Evolutionary conservation across 1,284 basidiomycete species (phyloP), one percentile per base, ranked within the genome.

Genomic region (Heterobasidion annosum): DNA sequence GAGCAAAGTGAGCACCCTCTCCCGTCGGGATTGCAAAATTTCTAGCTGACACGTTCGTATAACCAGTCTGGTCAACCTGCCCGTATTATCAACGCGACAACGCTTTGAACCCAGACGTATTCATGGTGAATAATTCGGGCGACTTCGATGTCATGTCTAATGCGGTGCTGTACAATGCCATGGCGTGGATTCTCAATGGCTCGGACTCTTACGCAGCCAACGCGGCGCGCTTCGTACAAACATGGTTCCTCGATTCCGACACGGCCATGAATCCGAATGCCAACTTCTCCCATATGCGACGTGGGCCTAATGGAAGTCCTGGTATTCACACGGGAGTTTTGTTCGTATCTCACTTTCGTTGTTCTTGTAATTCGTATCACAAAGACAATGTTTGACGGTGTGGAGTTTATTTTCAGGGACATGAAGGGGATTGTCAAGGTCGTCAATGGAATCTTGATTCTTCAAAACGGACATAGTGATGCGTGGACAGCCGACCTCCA

Each of bases 241-340:
- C 72, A 0, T 85, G 80, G 73, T 89, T 88, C 71, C 67, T 87
- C 13, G 72, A 84, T 57, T 55, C 70, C 0, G 68, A 66, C 7
- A 85, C 82, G 0, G 70, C 64, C 18, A 85, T 88, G 81, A 82
- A 84, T 59, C 85, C 86, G 2, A 82, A 85, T 63, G 68, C 88
- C 55, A 75, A 82, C 60, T 88, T 78, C 61, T 82, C 76, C 0
- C 85, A 89, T 62, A 73, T 84, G 65, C 65, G 78, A 34, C 76
- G 86, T 5, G 86, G 86, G 0, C 83, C 83, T 9, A 76, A 73
- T 1, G 62, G 67, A 3, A 75, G 77, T 57, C 59, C 64, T 1
- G 83, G 83, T 32, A 72, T 73, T 32, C 78, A 78, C 63, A 83
- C 81, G 13, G 84, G 84, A 44, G 68, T 87, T 35, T 70, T 88